These are phyloP conservation scores for Eustoma russellianum DNA, from an alignment of 257 asterid species.

Conservation along the genomic window DNA sequence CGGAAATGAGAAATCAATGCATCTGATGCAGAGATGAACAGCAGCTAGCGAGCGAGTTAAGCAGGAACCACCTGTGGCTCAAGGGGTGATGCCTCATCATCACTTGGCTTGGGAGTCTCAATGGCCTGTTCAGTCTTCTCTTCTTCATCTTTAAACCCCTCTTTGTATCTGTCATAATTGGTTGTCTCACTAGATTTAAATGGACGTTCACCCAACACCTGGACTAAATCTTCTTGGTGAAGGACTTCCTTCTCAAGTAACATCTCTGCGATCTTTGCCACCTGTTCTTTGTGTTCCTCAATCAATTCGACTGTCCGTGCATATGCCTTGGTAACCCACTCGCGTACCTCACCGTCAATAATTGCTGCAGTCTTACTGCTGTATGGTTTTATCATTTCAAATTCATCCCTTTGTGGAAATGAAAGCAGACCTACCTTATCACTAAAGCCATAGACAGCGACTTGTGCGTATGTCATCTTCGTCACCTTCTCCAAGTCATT, in stretches of 20 bases:
- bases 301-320: conserved; percentile 42
- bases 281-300: conserved; percentile 68
- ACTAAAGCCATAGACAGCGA: conserved; percentile 82
- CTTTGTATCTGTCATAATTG: conserved; percentile 63
- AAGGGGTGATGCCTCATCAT: conserved; percentile 26
- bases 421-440: conserved; percentile 95
- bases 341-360: conserved; percentile 74
- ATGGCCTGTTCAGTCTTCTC: conserved; percentile 20
- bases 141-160: conserved; percentile 57
- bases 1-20: conserved; percentile 3
- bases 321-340: conserved; percentile 73
- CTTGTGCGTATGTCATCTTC: conserved; percentile 87
- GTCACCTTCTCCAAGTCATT: conserved; percentile 92
- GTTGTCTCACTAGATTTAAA: conserved; percentile 53
- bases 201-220: conserved; percentile 74
- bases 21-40: conserved; percentile 8
- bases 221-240: conserved; percentile 69
- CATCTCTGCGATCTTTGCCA: conserved; percentile 69
- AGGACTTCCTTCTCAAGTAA: conserved; percentile 79
- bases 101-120: conserved; percentile 6
- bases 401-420: conserved; percentile 60
- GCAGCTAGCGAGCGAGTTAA: conserved; percentile 1
- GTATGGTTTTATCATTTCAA: conserved; percentile 63
- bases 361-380: conserved; percentile 76
- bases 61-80: conserved; percentile 60